Percentiles rank a stretch among this genome's conserved stretches.
These are phyloP conservation scores for Termitomyces sp. DNA, from an alignment of 768 basidiomycete genomes.

Conservation along the genomic window DNA sequence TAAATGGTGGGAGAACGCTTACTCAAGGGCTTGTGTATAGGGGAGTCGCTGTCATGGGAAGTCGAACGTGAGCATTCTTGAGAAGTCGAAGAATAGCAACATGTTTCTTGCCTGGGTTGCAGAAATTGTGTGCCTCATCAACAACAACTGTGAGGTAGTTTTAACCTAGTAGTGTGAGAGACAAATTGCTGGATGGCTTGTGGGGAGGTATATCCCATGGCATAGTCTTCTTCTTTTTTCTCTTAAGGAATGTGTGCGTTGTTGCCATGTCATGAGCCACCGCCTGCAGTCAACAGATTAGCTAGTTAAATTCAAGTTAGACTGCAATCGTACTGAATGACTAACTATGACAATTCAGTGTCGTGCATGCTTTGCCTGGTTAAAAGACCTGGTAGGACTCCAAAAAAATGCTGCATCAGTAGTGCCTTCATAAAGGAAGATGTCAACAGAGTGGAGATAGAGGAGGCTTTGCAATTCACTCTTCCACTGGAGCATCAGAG, in stretches of 20 bases:
- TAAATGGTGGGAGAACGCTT: neutral
- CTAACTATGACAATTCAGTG: constrained; percentile 17
- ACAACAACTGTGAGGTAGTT: constrained; percentile 11
- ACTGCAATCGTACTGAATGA: too few species aligned
- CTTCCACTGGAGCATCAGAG: neutral
- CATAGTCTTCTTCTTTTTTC: neutral
- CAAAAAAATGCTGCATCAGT: constrained; percentile 15
- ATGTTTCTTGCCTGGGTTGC: constrained; percentile 14
- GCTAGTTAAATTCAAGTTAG: rapidly evolving
- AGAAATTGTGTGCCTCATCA: constrained; percentile 20
- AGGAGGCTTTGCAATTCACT: neutral
- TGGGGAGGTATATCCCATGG: constrained; percentile 14
- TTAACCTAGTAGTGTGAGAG: constrained; percentile 12
- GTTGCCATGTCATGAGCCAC: neutral
- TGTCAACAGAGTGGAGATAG: constrained; percentile 5
- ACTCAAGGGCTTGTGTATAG: constrained; percentile 20
- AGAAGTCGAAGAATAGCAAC: constrained; percentile 9
- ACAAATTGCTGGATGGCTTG: neutral
- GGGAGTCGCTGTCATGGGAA: constrained; percentile 19
- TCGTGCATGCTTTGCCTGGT: constrained; percentile 4
- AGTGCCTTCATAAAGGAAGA: constrained; percentile 18
- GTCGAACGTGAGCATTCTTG: constrained; percentile 1
- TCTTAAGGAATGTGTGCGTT: neutral
- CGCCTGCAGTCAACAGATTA: neutral
- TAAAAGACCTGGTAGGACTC: constrained; percentile 10